Evolutionary conservation across 2,329 filamentous ascomycete genomes (phyloP).

Genomic region (Pseudogymnoascus sp.): DNA sequence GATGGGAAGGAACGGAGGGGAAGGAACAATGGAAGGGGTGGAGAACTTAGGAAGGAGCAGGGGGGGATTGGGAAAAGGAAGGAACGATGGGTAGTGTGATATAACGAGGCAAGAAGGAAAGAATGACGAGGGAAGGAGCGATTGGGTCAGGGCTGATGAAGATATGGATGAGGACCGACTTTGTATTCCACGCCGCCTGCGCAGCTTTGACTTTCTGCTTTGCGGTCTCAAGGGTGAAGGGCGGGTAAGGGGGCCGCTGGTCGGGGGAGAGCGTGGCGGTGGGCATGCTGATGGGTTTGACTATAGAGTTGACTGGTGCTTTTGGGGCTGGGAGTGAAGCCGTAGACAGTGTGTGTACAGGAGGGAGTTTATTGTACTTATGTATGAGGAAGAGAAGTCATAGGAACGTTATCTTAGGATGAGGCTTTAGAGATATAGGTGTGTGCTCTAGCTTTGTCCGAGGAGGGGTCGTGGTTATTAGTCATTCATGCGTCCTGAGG

Average conservation of each 20-base stretch:
- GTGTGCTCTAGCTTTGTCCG: background rate
- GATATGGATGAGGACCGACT: constrained; percentile 34
- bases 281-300: constrained; percentile 9
- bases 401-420: background rate
- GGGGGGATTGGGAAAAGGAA: background rate
- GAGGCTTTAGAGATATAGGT: background rate
- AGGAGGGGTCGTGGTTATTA: background rate
- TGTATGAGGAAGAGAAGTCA: background rate
- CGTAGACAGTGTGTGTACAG: background rate
- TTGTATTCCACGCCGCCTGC: constrained; percentile 75
- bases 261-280: constrained; percentile 9
- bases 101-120: background rate
- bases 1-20: background rate
- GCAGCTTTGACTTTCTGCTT: constrained; percentile 72
- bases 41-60: background rate
- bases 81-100: background rate
- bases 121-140: constrained; percentile 29
- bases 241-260: constrained; percentile 47
- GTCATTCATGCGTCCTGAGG: background rate
- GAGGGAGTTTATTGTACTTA: background rate
- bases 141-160: constrained; percentile 46
- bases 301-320: background rate
- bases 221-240: constrained; percentile 68
- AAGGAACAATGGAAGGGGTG: background rate
- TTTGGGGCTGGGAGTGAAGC: background rate